Conservation (phyloP, 176 grass and related monocot genomes). For the Thalia dealbata region DNA sequence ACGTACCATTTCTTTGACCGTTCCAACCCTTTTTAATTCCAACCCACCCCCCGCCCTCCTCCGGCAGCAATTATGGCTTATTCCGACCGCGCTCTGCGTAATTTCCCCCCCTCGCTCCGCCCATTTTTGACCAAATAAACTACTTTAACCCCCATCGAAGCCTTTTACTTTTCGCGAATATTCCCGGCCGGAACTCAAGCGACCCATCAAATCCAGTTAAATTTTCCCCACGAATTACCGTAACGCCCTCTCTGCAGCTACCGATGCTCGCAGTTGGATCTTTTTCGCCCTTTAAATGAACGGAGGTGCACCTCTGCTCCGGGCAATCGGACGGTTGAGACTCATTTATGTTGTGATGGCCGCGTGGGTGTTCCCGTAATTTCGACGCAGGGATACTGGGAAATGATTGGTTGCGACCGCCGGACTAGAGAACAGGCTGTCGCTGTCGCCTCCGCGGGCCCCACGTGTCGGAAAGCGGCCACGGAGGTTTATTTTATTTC, state of each 20-base stretch:
- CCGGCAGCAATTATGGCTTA: neutral
- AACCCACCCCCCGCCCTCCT: neutral
- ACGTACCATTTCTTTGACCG: conserved; percentile 1
- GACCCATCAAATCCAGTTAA: neutral
- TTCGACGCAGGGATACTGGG: neutral
- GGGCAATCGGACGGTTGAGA: neutral
- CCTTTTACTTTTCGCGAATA: neutral
- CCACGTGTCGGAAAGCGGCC: neutral
- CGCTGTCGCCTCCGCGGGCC: neutral
- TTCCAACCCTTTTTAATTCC: neutral
- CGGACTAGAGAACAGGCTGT: neutral
- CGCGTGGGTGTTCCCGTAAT: neutral
- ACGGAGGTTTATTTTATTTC: neutral
- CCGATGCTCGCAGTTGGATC: too few species aligned
- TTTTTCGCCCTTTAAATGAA: neutral
- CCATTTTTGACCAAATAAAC: neutral
- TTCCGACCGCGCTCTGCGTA: neutral
- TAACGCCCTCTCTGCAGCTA: too few species aligned
- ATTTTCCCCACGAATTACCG: neutral
- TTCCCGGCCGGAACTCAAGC: neutral
- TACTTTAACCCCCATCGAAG: too few species aligned
- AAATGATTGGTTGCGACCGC: neutral
- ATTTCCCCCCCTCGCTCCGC: neutral
- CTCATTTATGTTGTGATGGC: too few species aligned
- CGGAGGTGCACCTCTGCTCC: neutral